Conservation (phyloP, 805 yeast species). For the Starmerella scarabaei region DNA sequence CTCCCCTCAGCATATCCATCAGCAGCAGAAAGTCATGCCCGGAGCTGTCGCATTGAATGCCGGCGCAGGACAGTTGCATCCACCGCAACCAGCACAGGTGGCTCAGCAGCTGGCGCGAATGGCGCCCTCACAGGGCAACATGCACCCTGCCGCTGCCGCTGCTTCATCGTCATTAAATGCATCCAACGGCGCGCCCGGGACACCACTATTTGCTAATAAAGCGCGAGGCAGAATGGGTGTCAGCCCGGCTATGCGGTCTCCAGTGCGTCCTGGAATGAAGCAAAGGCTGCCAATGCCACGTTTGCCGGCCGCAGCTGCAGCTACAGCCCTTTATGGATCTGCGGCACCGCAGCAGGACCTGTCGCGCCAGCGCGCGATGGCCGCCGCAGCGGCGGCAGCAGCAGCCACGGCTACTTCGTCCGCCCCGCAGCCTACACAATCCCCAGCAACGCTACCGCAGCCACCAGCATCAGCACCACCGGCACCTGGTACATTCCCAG, state of each 20-base stretch:
- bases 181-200: not conserved
- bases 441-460: not conserved
- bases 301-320: conserved; percentile 17
- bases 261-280: conserved; percentile 8
- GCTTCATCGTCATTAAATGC: no score
- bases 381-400: conserved; percentile 20
- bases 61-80: not conserved
- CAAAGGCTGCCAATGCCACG: not conserved
- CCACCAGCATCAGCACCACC: not conserved
- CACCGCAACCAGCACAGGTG: not conserved
- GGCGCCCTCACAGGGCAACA: not conserved
- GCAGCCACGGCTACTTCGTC: conserved; percentile 10
- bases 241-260: conserved; percentile 17
- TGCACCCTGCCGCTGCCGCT: no score
- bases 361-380: conserved; percentile 11
- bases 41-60: no score
- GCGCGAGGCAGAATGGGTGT: conserved; percentile 2
- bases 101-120: not conserved
- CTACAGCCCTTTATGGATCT: conserved; percentile 15
- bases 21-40: no score
- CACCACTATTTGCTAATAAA: not conserved
- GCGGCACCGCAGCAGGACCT: conserved; percentile 5
- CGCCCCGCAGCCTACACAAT: not conserved
- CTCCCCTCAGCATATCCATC: not conserved
- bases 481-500: not conserved